phyloP scores from a whole-genome alignment of 2,329 filamentous ascomycete species.

The Hymenoscyphus linearis region DNA sequence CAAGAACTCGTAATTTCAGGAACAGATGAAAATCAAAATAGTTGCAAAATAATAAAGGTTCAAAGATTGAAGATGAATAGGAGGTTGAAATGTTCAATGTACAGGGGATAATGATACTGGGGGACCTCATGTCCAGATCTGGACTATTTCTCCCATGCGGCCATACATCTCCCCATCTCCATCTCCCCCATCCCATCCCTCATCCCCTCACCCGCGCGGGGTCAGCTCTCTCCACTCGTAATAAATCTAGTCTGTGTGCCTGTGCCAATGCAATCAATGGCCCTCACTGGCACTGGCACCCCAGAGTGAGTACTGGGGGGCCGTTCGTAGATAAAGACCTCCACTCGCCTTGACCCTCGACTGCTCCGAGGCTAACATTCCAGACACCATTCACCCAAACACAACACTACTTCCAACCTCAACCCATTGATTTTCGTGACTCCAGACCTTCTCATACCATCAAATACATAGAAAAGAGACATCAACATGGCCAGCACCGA shows the following conservation, averaged over 20 bases:
- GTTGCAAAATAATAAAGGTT: neutral
- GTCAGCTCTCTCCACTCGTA: constrained; percentile 14
- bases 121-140: neutral
- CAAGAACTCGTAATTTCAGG: neutral
- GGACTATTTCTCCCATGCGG: constrained; percentile 2
- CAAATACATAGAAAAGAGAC: constrained; percentile 3
- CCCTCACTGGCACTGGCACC: neutral
- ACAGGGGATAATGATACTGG: neutral
- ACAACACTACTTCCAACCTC: constrained; percentile 1
- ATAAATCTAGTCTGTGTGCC: constrained; percentile 13
- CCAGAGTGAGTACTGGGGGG: constrained; percentile 9
- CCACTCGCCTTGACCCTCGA: neutral
- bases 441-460: neutral
- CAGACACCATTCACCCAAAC: constrained; percentile 2
- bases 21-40: neutral
- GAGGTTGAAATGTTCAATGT: neutral
- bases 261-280: constrained; percentile 6
- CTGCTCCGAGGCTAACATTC: constrained; percentile 4
- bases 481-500: constrained; percentile 62
- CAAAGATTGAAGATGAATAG: neutral
- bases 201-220: constrained; percentile 22
- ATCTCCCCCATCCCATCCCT: constrained; percentile 13
- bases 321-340: constrained; percentile 16
- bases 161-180: constrained; percentile 25
- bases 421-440: neutral